A percentile compares a stretch with the other conserved stretches of the same genome.
Evolutionary conservation across 352 stramenopile genomes (phyloP).

Genomic region (Phytophthora syringae): DNA sequence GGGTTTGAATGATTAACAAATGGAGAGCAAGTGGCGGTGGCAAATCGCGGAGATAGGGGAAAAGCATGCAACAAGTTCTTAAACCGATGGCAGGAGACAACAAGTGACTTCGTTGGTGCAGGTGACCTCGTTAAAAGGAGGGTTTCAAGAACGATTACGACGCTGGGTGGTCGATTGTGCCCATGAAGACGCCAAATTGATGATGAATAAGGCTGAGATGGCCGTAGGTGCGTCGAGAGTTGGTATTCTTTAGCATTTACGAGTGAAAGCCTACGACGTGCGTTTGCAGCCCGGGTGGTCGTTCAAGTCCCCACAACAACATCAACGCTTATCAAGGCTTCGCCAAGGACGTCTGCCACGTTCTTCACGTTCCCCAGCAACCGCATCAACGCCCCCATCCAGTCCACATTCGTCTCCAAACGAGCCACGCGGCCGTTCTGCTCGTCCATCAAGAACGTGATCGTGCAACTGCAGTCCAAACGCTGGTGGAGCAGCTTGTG

Average conservation of each 20-base stretch:
- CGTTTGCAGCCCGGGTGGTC: neutral
- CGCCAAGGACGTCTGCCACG: neutral
- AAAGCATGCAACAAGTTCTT: neutral
- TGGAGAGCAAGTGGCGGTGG: constrained; percentile 1
- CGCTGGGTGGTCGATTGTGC: neutral
- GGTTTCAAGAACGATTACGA: constrained; percentile 8
- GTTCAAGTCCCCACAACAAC: neutral
- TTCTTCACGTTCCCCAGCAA: neutral
- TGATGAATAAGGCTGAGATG: constrained; percentile 20
- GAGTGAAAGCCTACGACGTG: no score
- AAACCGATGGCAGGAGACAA: constrained; percentile 2
- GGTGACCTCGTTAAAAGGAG: constrained; percentile 7
- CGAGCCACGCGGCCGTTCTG: constrained; percentile 9
- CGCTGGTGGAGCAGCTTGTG: constrained; percentile 12
- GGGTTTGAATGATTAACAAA: neutral
- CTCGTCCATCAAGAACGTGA: constrained; percentile 16
- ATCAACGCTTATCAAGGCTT: neutral
- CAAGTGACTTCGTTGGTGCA: neutral
- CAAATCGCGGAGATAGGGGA: neutral
- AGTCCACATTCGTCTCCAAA: constrained; percentile 6
- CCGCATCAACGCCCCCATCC: constrained; percentile 5
- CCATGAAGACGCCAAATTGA: neutral
- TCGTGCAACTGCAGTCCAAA: constrained; percentile 3
- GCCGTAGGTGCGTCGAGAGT: constrained; percentile 1
- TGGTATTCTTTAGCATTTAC: no score